phyloP scores from a whole-genome alignment of 1,139 yeast species.

The Yamadazyma triangularis region DNA sequence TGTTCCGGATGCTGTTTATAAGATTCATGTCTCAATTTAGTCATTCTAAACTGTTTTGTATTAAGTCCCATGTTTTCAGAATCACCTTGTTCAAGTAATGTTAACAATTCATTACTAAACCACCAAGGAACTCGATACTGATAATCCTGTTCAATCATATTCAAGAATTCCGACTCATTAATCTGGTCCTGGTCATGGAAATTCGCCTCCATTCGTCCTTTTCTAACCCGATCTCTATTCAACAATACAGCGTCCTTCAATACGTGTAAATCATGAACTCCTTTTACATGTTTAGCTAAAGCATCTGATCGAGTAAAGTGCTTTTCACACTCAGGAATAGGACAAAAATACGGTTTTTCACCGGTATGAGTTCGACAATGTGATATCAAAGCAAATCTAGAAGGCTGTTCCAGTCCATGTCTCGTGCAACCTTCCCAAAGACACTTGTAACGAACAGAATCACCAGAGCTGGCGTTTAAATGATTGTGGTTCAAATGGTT shows the following conservation, averaged over 20 bases:
- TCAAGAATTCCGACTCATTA: conserved; percentile 25
- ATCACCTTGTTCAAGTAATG: conserved; percentile 14
- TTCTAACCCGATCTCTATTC: conserved; percentile 21
- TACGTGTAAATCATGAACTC: conserved; percentile 52
- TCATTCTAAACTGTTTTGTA: conserved; percentile 32
- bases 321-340: conserved; percentile 65
- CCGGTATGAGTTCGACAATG: conserved; percentile 67
- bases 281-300: conserved; percentile 57
- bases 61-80: conserved; percentile 26
- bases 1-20: neutral
- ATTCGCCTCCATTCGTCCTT: conserved; percentile 17
- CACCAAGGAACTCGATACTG: conserved; percentile 42
- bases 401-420: conserved; percentile 51
- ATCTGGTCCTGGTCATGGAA: conserved; percentile 15
- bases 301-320: conserved; percentile 59
- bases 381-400: conserved; percentile 55
- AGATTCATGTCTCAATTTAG: conserved; percentile 21
- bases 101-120: conserved; percentile 30
- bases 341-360: conserved; percentile 64
- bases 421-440: conserved; percentile 61
- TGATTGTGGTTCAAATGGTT: conserved; percentile 30
- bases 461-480: conserved; percentile 10
- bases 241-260: conserved; percentile 29
- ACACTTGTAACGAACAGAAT: conserved; percentile 43
- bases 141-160: conserved; percentile 29